Evolutionary conservation across 805 yeast species (phyloP), one percentile per base, ranked within the genome.

Genomic region (Candida namnaoensis): DNA sequence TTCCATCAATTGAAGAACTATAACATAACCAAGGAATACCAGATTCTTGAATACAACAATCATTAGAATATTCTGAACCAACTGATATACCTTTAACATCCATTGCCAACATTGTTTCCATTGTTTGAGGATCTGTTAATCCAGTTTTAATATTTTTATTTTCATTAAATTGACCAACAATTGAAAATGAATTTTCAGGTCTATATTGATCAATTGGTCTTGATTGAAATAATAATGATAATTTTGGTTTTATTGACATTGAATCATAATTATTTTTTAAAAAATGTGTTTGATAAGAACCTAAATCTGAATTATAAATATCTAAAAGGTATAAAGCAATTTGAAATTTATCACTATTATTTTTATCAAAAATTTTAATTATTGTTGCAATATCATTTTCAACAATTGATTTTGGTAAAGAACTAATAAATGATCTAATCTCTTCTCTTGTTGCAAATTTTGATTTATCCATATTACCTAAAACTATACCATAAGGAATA

Each of bases 51-150:
- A 68, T 56, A 54, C 88, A 81, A 52, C 74, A 80, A 44, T 80
- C 87, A 53, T 81, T 81, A 40, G 76, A 74, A 54, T 80, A 86
- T 48, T 81, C 87, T 45, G 78, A 82, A 0, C 88, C 88, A 26
- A 79, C 83, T 42, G 80, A 70, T 2, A 74, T 68, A 0, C 72
- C 80, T 36, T 68, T 63, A 3, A 80, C 76, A 1, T 77, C 74
- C 5, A 70, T 45, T 5, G 65, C 58, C 15, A 62, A 65, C 15
- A 81, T 52, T 0, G 67, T 52, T 13, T 64, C 54, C 37, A 76
- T 61, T 50, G 74, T 72, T 3, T 71, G 68, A 0, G 75, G 44
- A 32, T 51, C 58, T 30, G 50, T 54, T 33, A 32, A 44, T 32
- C 41, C 13, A 37, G 57, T 51, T 65, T 69, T 52, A 62, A 65